Evolutionary conservation across 106 monocot genomes (phyloP), one percentile per base, ranked within the genome.

Genomic region (Vanilla planifolia): DNA sequence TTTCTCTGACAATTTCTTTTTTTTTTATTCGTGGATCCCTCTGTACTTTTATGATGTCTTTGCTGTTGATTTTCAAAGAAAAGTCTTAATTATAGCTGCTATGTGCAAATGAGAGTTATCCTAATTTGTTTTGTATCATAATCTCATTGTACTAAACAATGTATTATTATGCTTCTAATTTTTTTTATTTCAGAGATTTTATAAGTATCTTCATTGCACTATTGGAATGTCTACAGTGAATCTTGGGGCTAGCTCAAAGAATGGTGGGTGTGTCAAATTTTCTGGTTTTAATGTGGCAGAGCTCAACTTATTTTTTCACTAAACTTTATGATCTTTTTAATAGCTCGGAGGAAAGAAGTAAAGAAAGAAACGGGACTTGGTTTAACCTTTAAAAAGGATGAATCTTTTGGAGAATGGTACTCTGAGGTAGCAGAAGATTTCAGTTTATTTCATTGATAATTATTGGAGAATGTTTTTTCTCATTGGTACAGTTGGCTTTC

Each of bases 381-480:
- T 23, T 59, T 95, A 51, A 76, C 95, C 13, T 45, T 67, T 25
- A 95, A 90, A 73, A 95, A 95, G 43, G 76, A 90, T 78, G 90
- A 90, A 25, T 86, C 83, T 58, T 95, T 95, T 69, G 95, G 95
- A 25, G 95, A 89, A 61, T 95, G 95, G 95, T 95, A 86, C 44
- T 95, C 89, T 45, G 89, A 95, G 90, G 89, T 95, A 63, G 10
- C 60, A 26, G 13, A 24, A 1, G 23, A 45, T 23, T 36, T 19
- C 5, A 5, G 11, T 22, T 33, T 46, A 2, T 3, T 1, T 3
- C 11, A 17, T 30, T 19, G 7, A 14, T 6, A 17, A 14, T 20
- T 29, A 46, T 33, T 32, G 16, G 8, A 7, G 19, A 24, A 13
- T 50, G 21, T 21, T 26, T 24, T 5, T 44, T 64, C 5, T n/a